Evolutionary conservation across 352 stramenopile species (phyloP).

Genomic region (Phytophthora citrophthora): DNA sequence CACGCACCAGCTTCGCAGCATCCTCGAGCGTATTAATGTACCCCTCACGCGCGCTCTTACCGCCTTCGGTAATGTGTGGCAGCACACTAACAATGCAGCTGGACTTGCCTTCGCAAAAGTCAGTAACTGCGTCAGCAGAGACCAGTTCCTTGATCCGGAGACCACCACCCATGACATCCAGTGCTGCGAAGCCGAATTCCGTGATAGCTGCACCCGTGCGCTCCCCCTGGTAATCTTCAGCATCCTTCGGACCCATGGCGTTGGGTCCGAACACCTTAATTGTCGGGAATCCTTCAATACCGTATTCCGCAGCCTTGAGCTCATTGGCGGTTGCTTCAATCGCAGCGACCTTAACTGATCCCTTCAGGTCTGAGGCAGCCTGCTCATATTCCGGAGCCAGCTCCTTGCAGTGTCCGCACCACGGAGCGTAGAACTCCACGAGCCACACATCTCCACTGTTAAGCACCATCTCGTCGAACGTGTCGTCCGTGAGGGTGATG

Average conservation of each 20-base stretch:
- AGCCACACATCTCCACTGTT: slow-evolving; percentile 92
- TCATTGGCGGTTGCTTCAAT: slow-evolving; percentile 95
- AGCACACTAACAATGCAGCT: slow-evolving; percentile 92
- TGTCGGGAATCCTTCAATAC: slow-evolving; percentile 94
- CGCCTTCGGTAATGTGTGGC: slow-evolving; percentile 90
- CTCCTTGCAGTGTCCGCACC: slow-evolving; percentile 93
- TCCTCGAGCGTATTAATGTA: slow-evolving; percentile 87
- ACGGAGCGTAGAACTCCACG: slow-evolving; percentile 94
- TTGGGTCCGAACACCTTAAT: slow-evolving; percentile 94
- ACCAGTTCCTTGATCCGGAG: slow-evolving; percentile 86
- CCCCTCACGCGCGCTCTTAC: slow-evolving; percentile 81
- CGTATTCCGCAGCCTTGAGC: slow-evolving; percentile 84
- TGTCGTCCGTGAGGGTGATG: slow-evolving; percentile 91
- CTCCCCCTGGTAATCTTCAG: slow-evolving; percentile 88
- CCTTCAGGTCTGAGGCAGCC: slow-evolving; percentile 86
- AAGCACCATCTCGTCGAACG: slow-evolving; percentile 91
- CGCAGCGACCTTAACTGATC: slow-evolving; percentile 91
- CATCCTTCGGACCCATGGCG: slow-evolving; percentile 58
- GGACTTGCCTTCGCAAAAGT: slow-evolving; percentile 88
- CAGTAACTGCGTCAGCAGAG: slow-evolving; percentile 63
- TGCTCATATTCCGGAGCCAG: slow-evolving; percentile 93
- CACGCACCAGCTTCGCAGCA: slow-evolving; percentile 85
- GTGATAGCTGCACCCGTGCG: slow-evolving; percentile 88
- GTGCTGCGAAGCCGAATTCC: slow-evolving; percentile 69
- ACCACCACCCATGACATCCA: slow-evolving; percentile 76